Evolutionary conservation across 495 filamentous ascomycete genomes (phyloP).

Genomic region (Hapsidospora chrysogenum): DNA sequence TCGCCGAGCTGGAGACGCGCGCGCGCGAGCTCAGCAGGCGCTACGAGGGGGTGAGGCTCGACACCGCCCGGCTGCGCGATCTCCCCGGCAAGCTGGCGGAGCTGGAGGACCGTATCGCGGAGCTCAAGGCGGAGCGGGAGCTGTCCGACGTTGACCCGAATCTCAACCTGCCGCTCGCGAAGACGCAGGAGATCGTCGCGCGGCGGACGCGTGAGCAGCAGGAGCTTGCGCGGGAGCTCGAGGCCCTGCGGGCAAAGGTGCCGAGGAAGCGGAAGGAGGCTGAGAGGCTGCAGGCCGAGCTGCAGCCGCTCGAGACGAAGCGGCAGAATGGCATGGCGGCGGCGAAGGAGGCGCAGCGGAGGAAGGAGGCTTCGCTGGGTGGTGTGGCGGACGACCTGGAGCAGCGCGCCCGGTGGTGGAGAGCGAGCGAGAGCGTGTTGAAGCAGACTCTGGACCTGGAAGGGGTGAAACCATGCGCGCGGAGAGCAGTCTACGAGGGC

Average conservation of each 20-base stretch:
- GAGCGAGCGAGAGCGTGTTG: constrained; percentile 50
- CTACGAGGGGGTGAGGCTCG: constrained; percentile 47
- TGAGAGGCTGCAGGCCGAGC: constrained; percentile 53
- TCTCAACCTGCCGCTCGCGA: constrained; percentile 38
- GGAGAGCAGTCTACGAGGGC: not conserved
- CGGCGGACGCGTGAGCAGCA: constrained; percentile 43
- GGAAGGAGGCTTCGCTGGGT: constrained; percentile 49
- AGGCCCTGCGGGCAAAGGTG: constrained; percentile 41
- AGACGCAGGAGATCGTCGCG: constrained; percentile 39
- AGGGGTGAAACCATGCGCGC: not conserved
- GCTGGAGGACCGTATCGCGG: constrained; percentile 40
- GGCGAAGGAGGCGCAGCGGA: constrained; percentile 63
- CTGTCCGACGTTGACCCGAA: constrained; percentile 19
- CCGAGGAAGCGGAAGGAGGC: constrained; percentile 60
- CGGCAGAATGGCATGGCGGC: constrained; percentile 48
- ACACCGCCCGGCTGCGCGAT: constrained; percentile 36
- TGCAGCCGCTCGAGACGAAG: constrained; percentile 52
- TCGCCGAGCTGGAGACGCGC: constrained; percentile 51
- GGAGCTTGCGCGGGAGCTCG: constrained; percentile 51
- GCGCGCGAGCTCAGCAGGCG: constrained; percentile 38
- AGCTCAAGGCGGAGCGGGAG: constrained; percentile 25
- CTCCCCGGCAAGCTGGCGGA: constrained; percentile 48
- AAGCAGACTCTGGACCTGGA: constrained; percentile 40
- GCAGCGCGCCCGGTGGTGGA: constrained; percentile 69
- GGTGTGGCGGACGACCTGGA: constrained; percentile 67